Base-by-base conservation (phyloP, 306 rosid genomes). In the Leucaena leucocephala region DNA sequence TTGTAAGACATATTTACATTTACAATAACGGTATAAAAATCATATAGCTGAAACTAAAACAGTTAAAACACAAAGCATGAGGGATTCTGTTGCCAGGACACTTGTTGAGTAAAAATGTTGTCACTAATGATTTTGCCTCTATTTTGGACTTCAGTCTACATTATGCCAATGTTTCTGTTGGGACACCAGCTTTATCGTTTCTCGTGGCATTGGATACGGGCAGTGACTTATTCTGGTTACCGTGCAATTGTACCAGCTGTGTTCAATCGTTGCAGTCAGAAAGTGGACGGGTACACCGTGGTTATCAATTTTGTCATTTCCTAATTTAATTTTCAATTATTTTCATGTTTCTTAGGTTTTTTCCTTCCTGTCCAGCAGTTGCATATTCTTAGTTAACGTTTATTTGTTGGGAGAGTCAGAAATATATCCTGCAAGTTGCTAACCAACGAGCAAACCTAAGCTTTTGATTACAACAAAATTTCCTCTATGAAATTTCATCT, bases 151-250 rank as follows among this genome's bases (percentile, higher is more conserved):
- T 76, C 98, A 96, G 99, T 86, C 88, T 96, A 88, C 91, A 91
- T 70, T 96, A 93, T 78, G 98, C 96, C 54, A 90, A 93, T 83
- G 82, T 96, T 54, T 89, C 97, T 21, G 89, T 96, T 50, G 99
- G 99, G 83, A 91, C 98, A 15, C 99, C 99, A 14, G 77, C 78
- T 12, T 68, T 85, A 70, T 88, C 87, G 6, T 96, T 87, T 77
- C 43, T 93, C 54, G 99, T 96, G 89, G 99, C 98, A 57, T 87
- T 96, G 79, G 99, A 96, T 81, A 96, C 99, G 0, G 99, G 99
- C 3, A 96, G 99, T 73, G 93, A 96, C 85, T 83, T 91, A 81
- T 86, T 93, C 85, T 96, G 98, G 99, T 72, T 96, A 40, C 99
- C 99, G 35, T 96, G 99, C 67, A 94, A 96, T 71, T 96, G 99